A percentile compares a stretch with the other conserved stretches of the same genome.
These are phyloP conservation scores for Xerophyta viscosa DNA, from an alignment of 106 monocot genomes.

Conservation along the genomic window DNA sequence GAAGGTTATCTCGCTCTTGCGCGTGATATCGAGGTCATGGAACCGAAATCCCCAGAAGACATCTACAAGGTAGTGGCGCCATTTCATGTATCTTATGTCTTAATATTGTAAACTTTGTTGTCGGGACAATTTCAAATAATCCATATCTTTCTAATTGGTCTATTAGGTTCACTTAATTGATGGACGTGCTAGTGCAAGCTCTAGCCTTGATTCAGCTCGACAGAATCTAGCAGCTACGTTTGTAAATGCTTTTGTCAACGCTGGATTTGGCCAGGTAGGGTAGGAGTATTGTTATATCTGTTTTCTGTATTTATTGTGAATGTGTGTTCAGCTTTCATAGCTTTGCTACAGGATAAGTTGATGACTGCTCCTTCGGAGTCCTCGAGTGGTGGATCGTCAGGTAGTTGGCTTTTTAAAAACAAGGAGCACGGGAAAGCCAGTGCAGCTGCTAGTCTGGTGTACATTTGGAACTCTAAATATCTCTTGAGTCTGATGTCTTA, in stretches of 20 bases:
- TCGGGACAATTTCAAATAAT: too few relatives aligned
- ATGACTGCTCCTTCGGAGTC: conserved; percentile 79
- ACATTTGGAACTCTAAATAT: too few relatives aligned
- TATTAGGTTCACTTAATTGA: conserved; percentile 89
- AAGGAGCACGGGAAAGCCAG: conserved; percentile 99
- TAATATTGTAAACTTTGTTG: too few relatives aligned
- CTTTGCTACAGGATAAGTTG: conserved; percentile 72
- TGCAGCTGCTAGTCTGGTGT: conserved; percentile 97
- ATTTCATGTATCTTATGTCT: neutral
- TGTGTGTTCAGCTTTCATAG: conserved; percentile 5
- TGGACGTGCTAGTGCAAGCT: conserved; percentile 81
- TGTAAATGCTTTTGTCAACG: conserved; percentile 99
- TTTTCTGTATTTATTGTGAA: neutral
- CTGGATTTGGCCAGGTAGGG: conserved; percentile 92
- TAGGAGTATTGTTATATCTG: neutral
- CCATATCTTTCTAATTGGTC: too few relatives aligned
- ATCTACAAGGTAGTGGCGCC: conserved; percentile 75
- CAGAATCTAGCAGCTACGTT: conserved; percentile 98
- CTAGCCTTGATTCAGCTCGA: conserved; percentile 84
- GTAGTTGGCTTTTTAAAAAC: conserved; percentile 87
- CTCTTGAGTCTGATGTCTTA: too few relatives aligned
- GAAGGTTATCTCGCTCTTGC: conserved; percentile 98
- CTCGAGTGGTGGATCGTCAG: conserved; percentile 58
- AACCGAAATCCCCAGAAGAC: conserved; percentile 94
- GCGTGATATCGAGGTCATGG: conserved; percentile 99